Conservation (phyloP, 495 filamentous ascomycete species). For the Tuber calosporum region DNA sequence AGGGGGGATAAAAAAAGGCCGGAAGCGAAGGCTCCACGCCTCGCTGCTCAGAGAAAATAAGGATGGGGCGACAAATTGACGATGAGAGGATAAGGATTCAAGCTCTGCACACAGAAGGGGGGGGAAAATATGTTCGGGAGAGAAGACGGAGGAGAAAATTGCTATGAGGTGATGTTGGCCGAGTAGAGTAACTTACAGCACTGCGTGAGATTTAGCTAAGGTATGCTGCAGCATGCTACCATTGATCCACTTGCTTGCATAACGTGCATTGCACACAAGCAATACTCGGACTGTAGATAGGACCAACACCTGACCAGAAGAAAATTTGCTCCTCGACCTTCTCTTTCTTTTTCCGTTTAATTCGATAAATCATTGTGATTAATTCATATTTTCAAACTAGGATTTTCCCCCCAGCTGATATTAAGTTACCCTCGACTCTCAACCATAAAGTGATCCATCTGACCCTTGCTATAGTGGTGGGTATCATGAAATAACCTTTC, state of each 20-base stretch:
- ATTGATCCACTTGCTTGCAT: neutral
- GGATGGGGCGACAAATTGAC: neutral
- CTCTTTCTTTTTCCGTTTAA: neutral
- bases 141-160: neutral
- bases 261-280: neutral
- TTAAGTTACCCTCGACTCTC: neutral
- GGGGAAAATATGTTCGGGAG: neutral
- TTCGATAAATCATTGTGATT: neutral
- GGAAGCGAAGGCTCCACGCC: neutral
- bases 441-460: neutral
- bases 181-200: slow-evolving; percentile 5
- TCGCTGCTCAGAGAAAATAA: neutral
- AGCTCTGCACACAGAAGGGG: neutral
- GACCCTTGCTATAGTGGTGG: neutral
- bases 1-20: neutral
- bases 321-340: neutral
- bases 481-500: neutral
- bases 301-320: neutral
- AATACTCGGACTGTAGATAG: neutral
- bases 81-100: neutral
- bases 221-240: neutral
- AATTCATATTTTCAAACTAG: neutral
- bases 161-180: neutral
- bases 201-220: neutral
- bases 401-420: neutral